Percentiles rank a stretch among this genome's conserved stretches.
phyloP scores from a whole-genome alignment of 2,329 filamentous ascomycete genomes.

The Curvularia verruculosa region DNA sequence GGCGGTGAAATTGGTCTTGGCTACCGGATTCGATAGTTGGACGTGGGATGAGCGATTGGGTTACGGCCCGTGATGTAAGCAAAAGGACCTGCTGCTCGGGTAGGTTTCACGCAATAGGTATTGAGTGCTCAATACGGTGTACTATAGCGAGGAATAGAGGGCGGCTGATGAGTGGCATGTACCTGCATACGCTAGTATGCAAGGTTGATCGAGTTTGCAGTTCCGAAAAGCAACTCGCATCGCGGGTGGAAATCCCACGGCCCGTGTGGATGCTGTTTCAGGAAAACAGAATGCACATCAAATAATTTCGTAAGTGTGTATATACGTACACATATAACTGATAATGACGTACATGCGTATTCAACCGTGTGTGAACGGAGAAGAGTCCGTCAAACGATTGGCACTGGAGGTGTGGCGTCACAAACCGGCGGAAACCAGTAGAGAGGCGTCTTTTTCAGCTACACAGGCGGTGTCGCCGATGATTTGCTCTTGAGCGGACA shows the following conservation, averaged over 20 bases:
- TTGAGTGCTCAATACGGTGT: background rate
- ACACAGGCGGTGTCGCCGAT: background rate
- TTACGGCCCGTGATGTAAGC: background rate
- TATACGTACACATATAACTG: background rate
- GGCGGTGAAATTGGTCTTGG: background rate
- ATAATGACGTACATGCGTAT: background rate
- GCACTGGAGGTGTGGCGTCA: background rate
- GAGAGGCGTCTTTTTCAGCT: background rate
- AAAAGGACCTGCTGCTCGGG: background rate
- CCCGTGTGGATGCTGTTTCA: background rate
- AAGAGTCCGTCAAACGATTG: conserved; percentile 4
- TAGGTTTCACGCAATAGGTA: background rate
- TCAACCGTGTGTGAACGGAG: conserved; percentile 2
- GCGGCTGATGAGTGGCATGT: background rate
- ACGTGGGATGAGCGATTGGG: background rate
- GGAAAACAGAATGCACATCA: conserved; percentile 3
- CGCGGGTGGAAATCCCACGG: conserved; percentile 2
- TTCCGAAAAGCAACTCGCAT: conserved; percentile 5
- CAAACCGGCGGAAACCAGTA: background rate
- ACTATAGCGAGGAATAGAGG: background rate
- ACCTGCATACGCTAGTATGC: background rate
- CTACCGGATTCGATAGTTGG: conserved; percentile 1
- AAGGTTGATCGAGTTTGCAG: background rate
- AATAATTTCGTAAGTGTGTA: background rate
- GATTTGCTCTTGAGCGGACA: background rate